phyloP scores from a whole-genome alignment of 805 yeast species.

The Nakazawaea laoshanensis region DNA sequence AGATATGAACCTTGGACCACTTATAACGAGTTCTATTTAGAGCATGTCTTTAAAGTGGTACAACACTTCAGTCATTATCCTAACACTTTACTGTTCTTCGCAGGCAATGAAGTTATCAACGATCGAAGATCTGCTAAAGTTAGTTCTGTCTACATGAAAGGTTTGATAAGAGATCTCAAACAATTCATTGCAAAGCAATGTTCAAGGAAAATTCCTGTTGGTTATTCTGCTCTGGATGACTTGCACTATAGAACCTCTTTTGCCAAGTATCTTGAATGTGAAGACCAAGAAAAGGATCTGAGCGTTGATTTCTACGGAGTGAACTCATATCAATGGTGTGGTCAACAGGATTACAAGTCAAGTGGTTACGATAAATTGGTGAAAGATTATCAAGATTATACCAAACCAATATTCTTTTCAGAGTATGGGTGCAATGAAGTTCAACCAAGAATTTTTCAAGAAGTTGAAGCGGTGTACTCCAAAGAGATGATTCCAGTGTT shows the following conservation, averaged over 20 bases:
- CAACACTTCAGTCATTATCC: constrained; percentile 78
- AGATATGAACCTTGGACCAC: constrained; percentile 93
- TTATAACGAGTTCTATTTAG: constrained; percentile 61
- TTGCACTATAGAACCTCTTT: constrained; percentile 65
- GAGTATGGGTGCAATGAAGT: constrained; percentile 89
- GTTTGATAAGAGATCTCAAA: constrained; percentile 76
- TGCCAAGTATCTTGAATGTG: constrained; percentile 76
- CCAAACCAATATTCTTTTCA: constrained; percentile 78
- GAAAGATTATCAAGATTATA: constrained; percentile 55
- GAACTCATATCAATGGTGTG: constrained; percentile 82
- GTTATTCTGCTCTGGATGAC: constrained; percentile 96
- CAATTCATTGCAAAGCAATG: constrained; percentile 50
- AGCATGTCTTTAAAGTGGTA: constrained; percentile 70
- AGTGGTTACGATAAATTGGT: constrained; percentile 72
- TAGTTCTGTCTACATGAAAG: constrained; percentile 74
- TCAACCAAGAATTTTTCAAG: constrained; percentile 71
- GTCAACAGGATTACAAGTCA: constrained; percentile 70
- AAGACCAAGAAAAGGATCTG: constrained; percentile 37
- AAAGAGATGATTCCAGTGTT: constrained; percentile 66
- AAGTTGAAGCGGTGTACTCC: constrained; percentile 62
- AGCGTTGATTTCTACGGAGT: constrained; percentile 74
- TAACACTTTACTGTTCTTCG: constrained; percentile 85
- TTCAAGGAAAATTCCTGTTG: constrained; percentile 73
- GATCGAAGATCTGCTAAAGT: constrained; percentile 60
- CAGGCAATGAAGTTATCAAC: constrained; percentile 87